A percentile compares a stretch with the other conserved stretches of the same genome.
phyloP scores from a whole-genome alignment of 768 basidiomycete genomes.

The Tricholoma flavovirens region DNA sequence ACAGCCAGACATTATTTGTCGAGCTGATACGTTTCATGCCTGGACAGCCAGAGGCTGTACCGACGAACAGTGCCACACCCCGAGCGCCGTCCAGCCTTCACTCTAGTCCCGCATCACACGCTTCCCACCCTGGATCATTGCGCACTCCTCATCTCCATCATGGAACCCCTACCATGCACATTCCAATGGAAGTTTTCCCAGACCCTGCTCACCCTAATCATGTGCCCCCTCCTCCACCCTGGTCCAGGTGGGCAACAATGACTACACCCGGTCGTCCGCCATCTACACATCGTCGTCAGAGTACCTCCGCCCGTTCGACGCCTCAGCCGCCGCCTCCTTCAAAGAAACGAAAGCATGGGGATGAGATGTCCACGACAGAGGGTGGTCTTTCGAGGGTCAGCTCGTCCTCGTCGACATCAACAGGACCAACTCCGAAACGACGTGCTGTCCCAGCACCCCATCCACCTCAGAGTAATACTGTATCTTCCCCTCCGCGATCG shows the following conservation, averaged over 20 bases:
- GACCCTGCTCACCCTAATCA: slow-evolving; percentile 15
- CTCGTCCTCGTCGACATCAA: slow-evolving; percentile 20
- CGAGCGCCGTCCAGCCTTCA: slow-evolving; percentile 20
- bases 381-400: slow-evolving; percentile 18
- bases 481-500: slow-evolving; percentile 24
- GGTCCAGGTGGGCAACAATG: slow-evolving; percentile 45
- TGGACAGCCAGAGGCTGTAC: slow-evolving; percentile 39
- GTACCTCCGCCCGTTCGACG: slow-evolving; percentile 27
- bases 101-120: slow-evolving; percentile 8
- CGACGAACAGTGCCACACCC: slow-evolving; percentile 17
- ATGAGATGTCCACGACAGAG: slow-evolving; percentile 27
- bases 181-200: slow-evolving; percentile 4
- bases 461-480: slow-evolving; percentile 15
- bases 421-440: slow-evolving; percentile 31
- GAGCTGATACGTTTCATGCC: slow-evolving; percentile 64
- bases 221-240: slow-evolving; percentile 33
- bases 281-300: slow-evolving; percentile 34
- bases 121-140: slow-evolving; percentile 12
- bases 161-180: slow-evolving; percentile 14
- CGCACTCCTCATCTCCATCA: slow-evolving; percentile 11
- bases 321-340: slow-evolving; percentile 30
- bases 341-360: slow-evolving; percentile 42
- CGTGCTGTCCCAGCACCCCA: slow-evolving; percentile 28
- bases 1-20: slow-evolving; percentile 64
- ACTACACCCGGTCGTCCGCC: slow-evolving; percentile 42